Conservation (phyloP, 2,329 filamentous ascomycete genomes). For the Dactylellina cionopaga region DNA sequence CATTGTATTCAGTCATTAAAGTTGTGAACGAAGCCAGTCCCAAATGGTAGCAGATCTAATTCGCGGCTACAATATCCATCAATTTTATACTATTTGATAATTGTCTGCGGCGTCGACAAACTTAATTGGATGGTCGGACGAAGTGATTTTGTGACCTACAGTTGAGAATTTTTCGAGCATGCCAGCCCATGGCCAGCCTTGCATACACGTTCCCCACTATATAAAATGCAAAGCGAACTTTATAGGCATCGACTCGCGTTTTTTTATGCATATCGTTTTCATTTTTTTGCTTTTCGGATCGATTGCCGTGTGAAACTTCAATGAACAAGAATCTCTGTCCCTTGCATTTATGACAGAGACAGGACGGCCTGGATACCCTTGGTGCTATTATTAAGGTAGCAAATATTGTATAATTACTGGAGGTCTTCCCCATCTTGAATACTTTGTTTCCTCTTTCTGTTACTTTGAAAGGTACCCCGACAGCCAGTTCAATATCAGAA, state of each 20-base stretch:
- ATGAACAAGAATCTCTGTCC: slow-evolving; percentile 17
- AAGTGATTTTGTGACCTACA: neutral
- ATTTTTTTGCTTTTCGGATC: slow-evolving; percentile 29
- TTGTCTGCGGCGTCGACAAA: neutral
- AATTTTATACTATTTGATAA: slow-evolving; percentile 26
- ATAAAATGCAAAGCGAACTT: neutral
- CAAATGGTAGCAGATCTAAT: neutral
- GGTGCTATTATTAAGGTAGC: slow-evolving; percentile 21
- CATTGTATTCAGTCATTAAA: neutral
- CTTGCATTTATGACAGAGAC: slow-evolving; percentile 31
- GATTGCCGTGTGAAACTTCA: slow-evolving; percentile 36
- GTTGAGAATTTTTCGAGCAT: neutral
- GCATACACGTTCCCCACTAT: slow-evolving; percentile 22
- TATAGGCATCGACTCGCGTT: slow-evolving; percentile 18
- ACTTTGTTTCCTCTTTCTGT: neutral
- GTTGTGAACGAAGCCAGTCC: neutral
- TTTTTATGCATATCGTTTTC: slow-evolving; percentile 30
- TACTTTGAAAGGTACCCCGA: slow-evolving; percentile 15
- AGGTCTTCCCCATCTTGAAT: slow-evolving; percentile 10
- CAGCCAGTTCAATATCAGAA: slow-evolving; percentile 24
- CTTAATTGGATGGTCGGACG: slow-evolving; percentile 39
- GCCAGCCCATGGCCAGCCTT: neutral
- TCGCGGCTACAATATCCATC: neutral
- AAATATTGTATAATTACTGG: slow-evolving; percentile 31
- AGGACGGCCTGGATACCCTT: neutral